Evolutionary conservation across 345 rosid genomes (phyloP), one percentile per base, ranked within the genome.

Genomic region (Populus alba): DNA sequence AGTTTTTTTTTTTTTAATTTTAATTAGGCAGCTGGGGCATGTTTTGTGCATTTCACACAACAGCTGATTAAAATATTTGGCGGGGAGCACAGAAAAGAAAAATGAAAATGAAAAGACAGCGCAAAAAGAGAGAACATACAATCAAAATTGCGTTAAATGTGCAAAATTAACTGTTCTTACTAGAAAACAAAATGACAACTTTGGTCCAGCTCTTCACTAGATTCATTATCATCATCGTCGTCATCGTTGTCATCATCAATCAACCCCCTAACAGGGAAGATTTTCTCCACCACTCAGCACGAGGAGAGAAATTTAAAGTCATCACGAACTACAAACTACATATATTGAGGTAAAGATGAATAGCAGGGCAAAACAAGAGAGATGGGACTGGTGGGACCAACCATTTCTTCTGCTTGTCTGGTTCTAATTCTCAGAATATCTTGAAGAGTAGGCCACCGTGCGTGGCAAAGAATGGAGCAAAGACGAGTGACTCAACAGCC

Each of bases 401-500:
- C 63, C 12, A 11, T 47, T 66, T 35, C 33, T 7, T 8, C 45
- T 63, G 77, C 37, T 23, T 17, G 37, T 68, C 7, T 10, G 18
- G 4, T 33, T 33, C 37, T 18, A 47, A 3, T 71, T 5, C 77
- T 88, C 68, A 86, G 82, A 88, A 89, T 59, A 91, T 87, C 88
- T 93, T 95, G 89, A 95, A 93, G 43, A 95, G 95, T 77, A 95
- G 67, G 70, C 97, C 99, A 38, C 99, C 99, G 13, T 95, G 99
- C 68, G 96, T 89, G 77, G 99, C 98, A 2, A 95, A 95, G 81
- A 95, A 95, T 43, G 99, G 99, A 43, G 98, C 99, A 39, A 95
- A 95, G 70, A 95, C 99, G 0, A 95, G 96, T 16, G 99, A 95
- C 80, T 95, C 99, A 0, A 95, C 98, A 2, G 97, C 98, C 99